Evolutionary conservation across 768 basidiomycete genomes (phyloP).

Genomic region (Kwoniella pini): DNA sequence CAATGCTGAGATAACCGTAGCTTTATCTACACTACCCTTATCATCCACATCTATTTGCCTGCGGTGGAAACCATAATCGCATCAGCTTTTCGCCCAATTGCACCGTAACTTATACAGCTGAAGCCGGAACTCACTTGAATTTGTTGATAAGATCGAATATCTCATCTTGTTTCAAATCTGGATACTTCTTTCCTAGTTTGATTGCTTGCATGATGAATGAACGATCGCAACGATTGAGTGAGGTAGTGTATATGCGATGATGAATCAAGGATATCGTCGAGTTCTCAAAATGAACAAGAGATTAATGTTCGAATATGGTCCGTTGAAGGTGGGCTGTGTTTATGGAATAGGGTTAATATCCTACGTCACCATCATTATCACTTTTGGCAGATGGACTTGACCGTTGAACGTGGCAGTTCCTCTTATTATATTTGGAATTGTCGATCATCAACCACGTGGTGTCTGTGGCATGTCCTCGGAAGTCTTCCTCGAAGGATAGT

Average conservation of each 20-base stretch:
- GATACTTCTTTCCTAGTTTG: constrained; percentile 86
- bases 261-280: too few species aligned
- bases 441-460: constrained; percentile 8
- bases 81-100: neutral
- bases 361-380: constrained; percentile 1
- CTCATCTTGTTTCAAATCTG: constrained; percentile 86
- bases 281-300: neutral
- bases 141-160: constrained; percentile 90
- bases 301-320: too few species aligned
- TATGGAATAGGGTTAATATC: constrained; percentile 1
- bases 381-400: too few species aligned
- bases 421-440: neutral
- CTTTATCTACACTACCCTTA: constrained; percentile 60
- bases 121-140: constrained; percentile 74
- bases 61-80: neutral
- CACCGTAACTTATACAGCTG: neutral
- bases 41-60: constrained; percentile 55
- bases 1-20: constrained; percentile 73
- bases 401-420: constrained; percentile 6
- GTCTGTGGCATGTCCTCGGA: neutral
- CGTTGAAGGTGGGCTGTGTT: neutral
- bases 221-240: neutral
- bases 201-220: constrained; percentile 57
- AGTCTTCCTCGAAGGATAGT: neutral
- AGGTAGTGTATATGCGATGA: neutral